Evolutionary conservation across 768 basidiomycete genomes (phyloP), one percentile per base, ranked within the genome.

Genomic region (Mycena rosella): DNA sequence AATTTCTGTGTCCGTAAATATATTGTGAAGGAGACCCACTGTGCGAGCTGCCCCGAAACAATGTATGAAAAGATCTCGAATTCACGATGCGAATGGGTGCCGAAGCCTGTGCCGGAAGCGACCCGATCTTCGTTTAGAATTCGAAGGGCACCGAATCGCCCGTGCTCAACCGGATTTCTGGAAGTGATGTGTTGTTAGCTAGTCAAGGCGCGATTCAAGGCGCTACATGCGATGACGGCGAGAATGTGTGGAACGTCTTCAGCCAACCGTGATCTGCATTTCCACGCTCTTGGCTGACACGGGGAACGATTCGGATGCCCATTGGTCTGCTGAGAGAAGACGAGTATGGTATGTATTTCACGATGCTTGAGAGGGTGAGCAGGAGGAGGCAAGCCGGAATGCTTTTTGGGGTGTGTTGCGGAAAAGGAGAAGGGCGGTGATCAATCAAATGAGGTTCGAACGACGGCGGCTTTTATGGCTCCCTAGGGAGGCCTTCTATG

Each of bases 101-200:
- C 95, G 70, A 98, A 98, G 0, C 97, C 97, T n/a, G 87, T 90
- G 20, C 79, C 73, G 7, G 91, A 80, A 7, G 84, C 85, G 45
- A 96, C 92, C 22, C 94, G 90, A 73, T 96, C 94, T 78, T 98
- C 96, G 80, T 97, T 98, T 78, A 98, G 90, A 36, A 98, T 94
- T 13, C 96, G 88, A 2, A 98, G 86, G 9, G 88, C 72, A 1
- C 96, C 94, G 68, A 88, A 96, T 2, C 55, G 24, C 11, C n/a
- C 22, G 52, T 66, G 57, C 14, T 18, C 20, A 17, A n/a, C 20
- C 3, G 27, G 57, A 14, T 58, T 32, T 30, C 57, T 58, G 15
- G 44, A 29, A 26, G 11, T 5, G 11, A 10, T 13, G n/a, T 13
- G 24, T 24, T 34, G 5, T 34, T 2, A 26, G 22, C 14, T 2